Base-by-base conservation (phyloP, 345 rosid species). In the Barbarea vulgaris region DNA sequence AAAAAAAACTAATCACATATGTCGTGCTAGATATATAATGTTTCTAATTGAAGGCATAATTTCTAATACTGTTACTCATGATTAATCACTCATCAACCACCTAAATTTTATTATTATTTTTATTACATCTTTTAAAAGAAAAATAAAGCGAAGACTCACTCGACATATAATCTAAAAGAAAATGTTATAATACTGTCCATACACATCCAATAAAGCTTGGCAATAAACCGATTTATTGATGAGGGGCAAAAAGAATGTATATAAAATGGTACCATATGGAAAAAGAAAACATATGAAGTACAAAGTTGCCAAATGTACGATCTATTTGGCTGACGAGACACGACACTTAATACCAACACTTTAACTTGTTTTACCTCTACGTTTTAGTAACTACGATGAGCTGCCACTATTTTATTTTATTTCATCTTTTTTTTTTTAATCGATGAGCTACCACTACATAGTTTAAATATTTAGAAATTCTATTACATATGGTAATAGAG, bases 51-150 rank as follows among this genome's bases (percentile, higher is more conserved):
- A 72, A 71, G 73, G 69, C 37, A 66, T 51, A 71, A 9, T 39
- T 71, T 44, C 21, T 36, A 24, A 58, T 72, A 72, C 77, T 72
- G 77, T 67, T 72, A 72, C 64, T 72, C 57, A 67, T 78, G 73
- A 72, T 60, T 72, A 66, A 66, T 72, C 24, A 30, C 65, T 78
- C 81, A 72, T 72, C 81, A 78, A 78, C 73, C 81, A 72, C 81
- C 68, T 72, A 24, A 30, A 39, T 13, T 57, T 55, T 21, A 58
- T 64, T 65, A 77, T 12, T 44, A 72, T 50, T 70, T 10, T 15
- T 22, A 27, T 25, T 41, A 34, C 69, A n/a, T 47, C 39, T 17
- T 74, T 65, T 15, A 64, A 27, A 6, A 28, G 8, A 55, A 64
- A 64, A 28, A 47, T 28, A 77, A 77, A 46, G 76, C 48, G 70